Evolutionary conservation across 768 basidiomycete genomes (phyloP).

Genomic region (Boletus rex-veris): DNA sequence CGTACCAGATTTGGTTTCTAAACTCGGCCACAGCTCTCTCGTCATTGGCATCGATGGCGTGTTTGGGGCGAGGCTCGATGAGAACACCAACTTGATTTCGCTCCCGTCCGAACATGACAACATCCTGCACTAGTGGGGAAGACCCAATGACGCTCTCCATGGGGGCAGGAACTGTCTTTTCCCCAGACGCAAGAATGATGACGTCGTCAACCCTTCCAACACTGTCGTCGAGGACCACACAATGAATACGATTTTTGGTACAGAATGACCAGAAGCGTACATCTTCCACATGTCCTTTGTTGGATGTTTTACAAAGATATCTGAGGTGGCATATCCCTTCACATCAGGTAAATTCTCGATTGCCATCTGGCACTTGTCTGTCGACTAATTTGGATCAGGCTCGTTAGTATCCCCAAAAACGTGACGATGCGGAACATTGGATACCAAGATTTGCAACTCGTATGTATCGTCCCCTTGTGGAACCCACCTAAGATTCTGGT

Average conservation of each 20-base stretch:
- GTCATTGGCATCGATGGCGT: slow-evolving; percentile 6
- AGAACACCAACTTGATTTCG: slow-evolving; percentile 29
- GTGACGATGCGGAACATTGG: neutral
- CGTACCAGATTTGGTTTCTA: slow-evolving; percentile 11
- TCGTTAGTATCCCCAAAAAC: neutral
- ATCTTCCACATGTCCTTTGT: slow-evolving; percentile 32
- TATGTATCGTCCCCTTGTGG: slow-evolving; percentile 31
- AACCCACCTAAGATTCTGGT: slow-evolving; percentile 24
- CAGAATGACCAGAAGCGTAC: neutral
- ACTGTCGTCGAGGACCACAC: slow-evolving; percentile 13
- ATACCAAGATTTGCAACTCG: slow-evolving; percentile 37
- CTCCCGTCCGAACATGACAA: slow-evolving; percentile 31
- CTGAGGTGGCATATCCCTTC: slow-evolving; percentile 37
- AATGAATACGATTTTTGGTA: too few relatives aligned
- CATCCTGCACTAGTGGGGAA: slow-evolving; percentile 17
- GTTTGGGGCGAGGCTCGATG: slow-evolving; percentile 24
- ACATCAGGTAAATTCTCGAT: slow-evolving; percentile 34
- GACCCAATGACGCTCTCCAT: slow-evolving; percentile 24
- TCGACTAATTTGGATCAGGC: neutral
- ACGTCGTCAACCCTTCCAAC: slow-evolving; percentile 37
- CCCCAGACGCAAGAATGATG: slow-evolving; percentile 28
- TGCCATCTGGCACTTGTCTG: neutral
- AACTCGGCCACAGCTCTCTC: slow-evolving; percentile 9
- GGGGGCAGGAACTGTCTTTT: slow-evolving; percentile 33
- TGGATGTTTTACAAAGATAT: slow-evolving; percentile 44